phyloP scores from a whole-genome alignment of 192 early-diverging fungal species.

The Mortierella alpina region DNA sequence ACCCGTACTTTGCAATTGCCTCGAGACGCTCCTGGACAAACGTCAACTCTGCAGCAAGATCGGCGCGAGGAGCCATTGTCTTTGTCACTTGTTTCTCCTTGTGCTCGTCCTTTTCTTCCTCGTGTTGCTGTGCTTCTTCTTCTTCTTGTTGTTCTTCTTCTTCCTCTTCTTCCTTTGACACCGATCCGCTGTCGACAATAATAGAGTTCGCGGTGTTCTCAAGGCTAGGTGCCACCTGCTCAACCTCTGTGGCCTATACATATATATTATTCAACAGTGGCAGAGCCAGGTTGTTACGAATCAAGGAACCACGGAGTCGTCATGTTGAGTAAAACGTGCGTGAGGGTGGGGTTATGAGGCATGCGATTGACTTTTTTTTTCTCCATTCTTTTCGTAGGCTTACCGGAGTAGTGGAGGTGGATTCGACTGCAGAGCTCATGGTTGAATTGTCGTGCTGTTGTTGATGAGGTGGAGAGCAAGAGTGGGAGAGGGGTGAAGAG shows the following conservation, averaged over 20 bases:
- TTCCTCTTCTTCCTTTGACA: no score
- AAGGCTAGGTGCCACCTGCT: no score
- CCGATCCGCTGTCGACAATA: no score
- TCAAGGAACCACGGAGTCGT: no score
- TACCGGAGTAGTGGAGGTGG: conserved; percentile 16
- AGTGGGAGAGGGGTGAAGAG: background rate
- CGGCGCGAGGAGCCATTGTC: background rate
- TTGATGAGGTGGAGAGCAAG: background rate
- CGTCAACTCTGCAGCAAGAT: conserved; percentile 28
- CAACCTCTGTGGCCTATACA: no score
- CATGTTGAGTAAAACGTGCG: no score
- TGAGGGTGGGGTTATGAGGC: no score
- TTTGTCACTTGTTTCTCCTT: background rate
- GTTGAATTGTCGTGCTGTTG: background rate
- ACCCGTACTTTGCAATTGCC: conserved; percentile 22
- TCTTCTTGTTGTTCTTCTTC: background rate
- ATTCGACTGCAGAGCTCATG: conserved; percentile 14
- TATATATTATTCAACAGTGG: no score
- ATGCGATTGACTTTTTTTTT: no score
- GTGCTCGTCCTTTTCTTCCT: background rate
- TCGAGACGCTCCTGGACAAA: conserved; percentile 32
- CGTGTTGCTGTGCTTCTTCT: background rate
- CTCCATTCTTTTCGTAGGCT: background rate
- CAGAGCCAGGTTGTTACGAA: no score
- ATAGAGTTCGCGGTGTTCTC: no score